Conservation (phyloP, 805 yeast species). For the Candida pseudoglaebosa region DNA sequence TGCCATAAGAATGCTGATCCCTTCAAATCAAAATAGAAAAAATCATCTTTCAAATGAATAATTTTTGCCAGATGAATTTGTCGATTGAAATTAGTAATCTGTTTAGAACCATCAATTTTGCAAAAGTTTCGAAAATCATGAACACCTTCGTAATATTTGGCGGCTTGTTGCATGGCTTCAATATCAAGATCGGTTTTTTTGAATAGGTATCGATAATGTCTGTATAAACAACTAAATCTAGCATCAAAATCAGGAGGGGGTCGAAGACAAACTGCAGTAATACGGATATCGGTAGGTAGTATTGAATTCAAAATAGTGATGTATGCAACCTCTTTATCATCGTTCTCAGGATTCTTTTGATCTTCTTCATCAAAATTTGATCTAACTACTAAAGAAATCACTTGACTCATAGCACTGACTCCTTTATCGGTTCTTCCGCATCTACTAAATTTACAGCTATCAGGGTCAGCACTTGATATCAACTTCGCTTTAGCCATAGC, state of each 20-base stretch:
- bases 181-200: slow-evolving; percentile 54
- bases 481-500: slow-evolving; percentile 68
- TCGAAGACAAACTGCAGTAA: slow-evolving; percentile 77
- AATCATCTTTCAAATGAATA: slow-evolving; percentile 34
- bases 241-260: slow-evolving; percentile 88
- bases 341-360: slow-evolving; percentile 53
- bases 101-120: slow-evolving; percentile 91
- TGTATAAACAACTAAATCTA: slow-evolving; percentile 78
- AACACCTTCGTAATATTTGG: slow-evolving; percentile 57
- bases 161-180: slow-evolving; percentile 66
- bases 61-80: slow-evolving; percentile 54
- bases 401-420: slow-evolving; percentile 97
- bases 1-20: slow-evolving; percentile 97
- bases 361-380: slow-evolving; percentile 63
- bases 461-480: slow-evolving; percentile 56
- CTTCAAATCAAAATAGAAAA: slow-evolving; percentile 67
- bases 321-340: slow-evolving; percentile 71
- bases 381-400: slow-evolving; percentile 73
- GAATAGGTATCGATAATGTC: slow-evolving; percentile 87
- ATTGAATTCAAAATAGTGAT: slow-evolving; percentile 68
- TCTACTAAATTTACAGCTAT: slow-evolving; percentile 70
- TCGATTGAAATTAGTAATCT: slow-evolving; percentile 75
- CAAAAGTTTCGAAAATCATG: slow-evolving; percentile 95
- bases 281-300: slow-evolving; percentile 75
- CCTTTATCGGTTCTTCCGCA: slow-evolving; percentile 96